A percentile compares a stretch with the other conserved stretches of the same genome.
phyloP scores from a whole-genome alignment of 345 rosid genomes.

The Orychophragmus violaceus region DNA sequence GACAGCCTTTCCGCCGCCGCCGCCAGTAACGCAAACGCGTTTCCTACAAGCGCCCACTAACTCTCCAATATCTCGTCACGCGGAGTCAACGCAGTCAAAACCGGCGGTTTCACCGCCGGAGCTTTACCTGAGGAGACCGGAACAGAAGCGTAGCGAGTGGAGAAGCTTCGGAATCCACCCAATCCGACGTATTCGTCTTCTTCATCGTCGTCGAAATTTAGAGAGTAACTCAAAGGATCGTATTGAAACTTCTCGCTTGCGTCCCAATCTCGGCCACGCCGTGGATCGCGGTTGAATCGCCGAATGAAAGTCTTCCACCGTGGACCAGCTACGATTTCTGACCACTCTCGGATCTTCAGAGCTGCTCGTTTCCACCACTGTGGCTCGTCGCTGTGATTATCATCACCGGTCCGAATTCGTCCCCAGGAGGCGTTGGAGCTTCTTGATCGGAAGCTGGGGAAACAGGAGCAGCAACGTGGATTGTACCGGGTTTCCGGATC shows the following conservation, averaged over 20 bases:
- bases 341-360: slow-evolving; percentile 73
- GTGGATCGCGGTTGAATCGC: slow-evolving; percentile 56
- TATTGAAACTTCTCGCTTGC: slow-evolving; percentile 62
- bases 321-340: slow-evolving; percentile 92
- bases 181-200: slow-evolving; percentile 30
- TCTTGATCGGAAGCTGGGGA: slow-evolving; percentile 47
- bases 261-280: slow-evolving; percentile 28
- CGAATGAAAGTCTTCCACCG: slow-evolving; percentile 93
- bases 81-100: slow-evolving; percentile 15
- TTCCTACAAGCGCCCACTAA: slow-evolving; percentile 18
- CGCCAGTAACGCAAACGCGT: slow-evolving; percentile 26
- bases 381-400: slow-evolving; percentile 31
- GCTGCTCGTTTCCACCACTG: slow-evolving; percentile 55
- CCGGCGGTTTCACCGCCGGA: slow-evolving; percentile 1
- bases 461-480: slow-evolving; percentile 48
- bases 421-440: slow-evolving; percentile 53
- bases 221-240: slow-evolving; percentile 78
- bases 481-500: slow-evolving; percentile 23
- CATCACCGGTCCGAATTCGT: slow-evolving; percentile 25
- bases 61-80: slow-evolving; percentile 12
- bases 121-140: slow-evolving; percentile 28
- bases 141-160: slow-evolving; percentile 55
- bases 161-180: slow-evolving; percentile 46
- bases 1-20: slow-evolving; percentile 14
- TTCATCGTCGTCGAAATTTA: slow-evolving; percentile 72